Percentiles rank a stretch among this genome's conserved stretches.
Evolutionary conservation across 495 filamentous ascomycete species (phyloP).

Genomic region (Elasticomyces elasticus): DNA sequence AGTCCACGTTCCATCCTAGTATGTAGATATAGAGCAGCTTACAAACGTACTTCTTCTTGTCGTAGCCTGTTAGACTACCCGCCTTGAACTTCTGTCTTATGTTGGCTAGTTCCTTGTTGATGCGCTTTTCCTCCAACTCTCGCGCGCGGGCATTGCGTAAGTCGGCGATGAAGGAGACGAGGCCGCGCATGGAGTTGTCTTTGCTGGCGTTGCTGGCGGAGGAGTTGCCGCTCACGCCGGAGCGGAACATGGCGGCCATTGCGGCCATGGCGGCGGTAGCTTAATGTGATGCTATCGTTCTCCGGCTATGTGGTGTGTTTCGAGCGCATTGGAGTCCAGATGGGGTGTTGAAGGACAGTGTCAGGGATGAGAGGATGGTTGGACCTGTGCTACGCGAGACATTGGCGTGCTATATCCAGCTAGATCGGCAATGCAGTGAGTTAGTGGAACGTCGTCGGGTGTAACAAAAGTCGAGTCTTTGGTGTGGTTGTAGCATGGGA

Average conservation of each 20-base stretch:
- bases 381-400: too few relatives aligned
- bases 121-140: conserved; percentile 95
- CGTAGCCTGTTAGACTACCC: conserved; percentile 57
- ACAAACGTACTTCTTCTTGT: conserved; percentile 99
- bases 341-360: too few relatives aligned
- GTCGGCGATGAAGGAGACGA: conserved; percentile 98
- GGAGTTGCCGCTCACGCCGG: conserved; percentile 14
- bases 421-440: too few relatives aligned
- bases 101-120: conserved; percentile 98
- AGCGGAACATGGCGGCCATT: conserved; percentile 31
- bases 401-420: too few relatives aligned
- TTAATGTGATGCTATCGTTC: too few relatives aligned
- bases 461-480: too few relatives aligned
- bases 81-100: conserved; percentile 84
- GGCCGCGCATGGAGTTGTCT: conserved; percentile 40
- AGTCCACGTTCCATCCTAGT: conserved; percentile 97
- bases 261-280: too few relatives aligned
- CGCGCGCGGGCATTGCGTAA: conserved; percentile 87
- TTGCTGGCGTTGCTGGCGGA: conserved; percentile 4
- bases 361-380: too few relatives aligned
- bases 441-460: too few relatives aligned
- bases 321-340: too few relatives aligned
- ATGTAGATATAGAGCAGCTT: conserved; percentile 99
- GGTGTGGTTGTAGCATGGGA: too few relatives aligned
- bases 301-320: too few relatives aligned